Evolutionary conservation across 2,329 filamentous ascomycete genomes (phyloP), one percentile per base, ranked within the genome.

Genomic region (Chaetomium strumarium): DNA sequence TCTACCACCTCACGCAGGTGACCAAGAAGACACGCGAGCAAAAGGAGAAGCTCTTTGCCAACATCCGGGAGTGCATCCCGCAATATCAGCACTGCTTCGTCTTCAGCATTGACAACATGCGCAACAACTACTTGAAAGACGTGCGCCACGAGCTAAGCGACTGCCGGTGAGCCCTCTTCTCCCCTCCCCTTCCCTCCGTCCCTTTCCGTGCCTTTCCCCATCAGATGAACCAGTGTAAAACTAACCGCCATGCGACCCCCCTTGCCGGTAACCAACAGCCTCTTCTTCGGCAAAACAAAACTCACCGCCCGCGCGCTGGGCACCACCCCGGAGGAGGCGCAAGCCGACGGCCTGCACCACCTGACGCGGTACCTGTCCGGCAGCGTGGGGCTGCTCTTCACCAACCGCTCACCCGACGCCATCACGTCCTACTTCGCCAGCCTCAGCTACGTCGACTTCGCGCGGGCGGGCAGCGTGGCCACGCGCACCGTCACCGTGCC

Each of bases 211-310:
- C 44, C 39, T 16, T 8, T 20, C 34, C 19, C 24, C 9, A n/a
- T 30, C 13, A 34, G 10, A n/a, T n/a, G n/a, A n/a, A n/a, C n/a
- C n/a, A n/a, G n/a, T n/a, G n/a, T n/a, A n/a, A n/a, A n/a, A n/a
- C n/a, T n/a, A n/a, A n/a, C n/a, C 24, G 41, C 45, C 16, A 24
- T 24, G 49, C 19, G 7, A 19, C 50, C 40, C 14, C 7, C 41
- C 38, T 14, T 39, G 9, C n/a, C 11, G 13, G 20, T 16, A 37
- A n/a, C n/a, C 16, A 19, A 44, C 64, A 93, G 91, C 63, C 77
- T 99, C 69, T 97, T 97, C 83, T 97, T 96, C 73, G 93, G 92
- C 74, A 99, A 97, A 77, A 97, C 92, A 55, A 97, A 97, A 75
- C 91, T 99, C 70, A 97, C 97, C 90, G 85, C 88, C 64, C 92